Percentiles rank a stretch among this genome's conserved stretches.
These are phyloP conservation scores for Dictyostelium intermedium DNA, from an alignment of 78 protist species.

Conservation along the genomic window DNA sequence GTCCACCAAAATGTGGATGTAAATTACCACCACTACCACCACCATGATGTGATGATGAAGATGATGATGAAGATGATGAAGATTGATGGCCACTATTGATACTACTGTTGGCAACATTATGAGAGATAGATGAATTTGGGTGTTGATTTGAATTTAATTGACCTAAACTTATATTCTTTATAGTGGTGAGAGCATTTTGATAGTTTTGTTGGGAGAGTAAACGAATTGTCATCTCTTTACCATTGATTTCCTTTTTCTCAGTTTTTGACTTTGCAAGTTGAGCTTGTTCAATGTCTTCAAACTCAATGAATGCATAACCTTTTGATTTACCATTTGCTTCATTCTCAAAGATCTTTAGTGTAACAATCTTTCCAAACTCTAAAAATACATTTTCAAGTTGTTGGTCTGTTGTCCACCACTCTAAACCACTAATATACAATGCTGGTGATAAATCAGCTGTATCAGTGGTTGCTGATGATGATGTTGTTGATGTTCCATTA, in stretches of 20 bases:
- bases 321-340: slow-evolving; percentile 72
- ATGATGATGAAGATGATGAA: background rate
- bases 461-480: background rate
- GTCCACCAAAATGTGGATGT: background rate
- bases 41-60: background rate
- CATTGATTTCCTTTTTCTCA: slow-evolving; percentile 17
- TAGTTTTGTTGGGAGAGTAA: slow-evolving; percentile 2
- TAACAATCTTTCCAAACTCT: slow-evolving; percentile 59
- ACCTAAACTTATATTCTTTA: slow-evolving; percentile 23
- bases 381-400: slow-evolving; percentile 35
- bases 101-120: background rate
- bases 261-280: slow-evolving; percentile 35
- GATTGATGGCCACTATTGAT: background rate
- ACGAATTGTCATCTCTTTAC: slow-evolving; percentile 15
- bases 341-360: slow-evolving; percentile 64
- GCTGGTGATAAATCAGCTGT: slow-evolving; percentile 49
- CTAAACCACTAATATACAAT: slow-evolving; percentile 1
- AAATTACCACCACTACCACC: background rate
- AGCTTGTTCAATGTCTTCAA: background rate
- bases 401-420: slow-evolving; percentile 81
- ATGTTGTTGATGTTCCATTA: background rate
- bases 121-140: background rate
- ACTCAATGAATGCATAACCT: slow-evolving; percentile 72
- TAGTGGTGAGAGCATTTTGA: slow-evolving; percentile 27
- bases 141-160: background rate